Evolutionary conservation across 129 eudicot genomes (phyloP).

Genomic region (Tagetes patula): DNA sequence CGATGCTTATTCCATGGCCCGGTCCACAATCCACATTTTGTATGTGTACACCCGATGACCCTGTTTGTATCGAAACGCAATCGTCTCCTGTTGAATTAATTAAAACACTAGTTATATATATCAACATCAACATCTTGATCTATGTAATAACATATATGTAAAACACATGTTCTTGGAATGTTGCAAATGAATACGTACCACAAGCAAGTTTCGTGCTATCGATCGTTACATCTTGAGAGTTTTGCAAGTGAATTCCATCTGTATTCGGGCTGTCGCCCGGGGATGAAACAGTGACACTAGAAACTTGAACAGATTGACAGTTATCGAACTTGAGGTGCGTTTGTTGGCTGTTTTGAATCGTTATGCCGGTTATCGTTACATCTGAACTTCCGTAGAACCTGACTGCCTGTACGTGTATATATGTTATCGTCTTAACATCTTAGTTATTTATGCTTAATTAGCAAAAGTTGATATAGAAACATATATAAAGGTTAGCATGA

Average conservation of each 20-base stretch:
- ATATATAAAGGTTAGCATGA: no score
- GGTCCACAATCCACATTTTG: constrained; percentile 67
- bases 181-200: constrained; percentile 35
- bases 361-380: constrained; percentile 61
- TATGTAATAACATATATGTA: background rate
- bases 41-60: constrained; percentile 51
- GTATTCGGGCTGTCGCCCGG: constrained; percentile 86
- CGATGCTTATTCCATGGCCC: constrained; percentile 82
- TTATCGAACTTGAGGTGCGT: constrained; percentile 68
- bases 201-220: constrained; percentile 53
- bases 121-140: background rate
- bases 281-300: constrained; percentile 46
- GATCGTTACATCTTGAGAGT: constrained; percentile 63
- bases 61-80: constrained; percentile 75
- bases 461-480: no score
- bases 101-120: background rate
- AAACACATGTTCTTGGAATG: background rate
- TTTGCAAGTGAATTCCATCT: constrained; percentile 81
- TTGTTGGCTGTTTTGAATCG: constrained; percentile 68
- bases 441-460: no score
- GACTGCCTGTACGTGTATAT: constrained; percentile 50
- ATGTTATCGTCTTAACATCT: no score
- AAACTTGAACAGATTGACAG: constrained; percentile 61
- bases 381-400: constrained; percentile 62
- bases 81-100: constrained; percentile 55